A percentile compares a stretch with the other conserved stretches of the same genome.
Conservation (phyloP, 768 basidiomycete genomes). For the Leccinum arenicola region DNA sequence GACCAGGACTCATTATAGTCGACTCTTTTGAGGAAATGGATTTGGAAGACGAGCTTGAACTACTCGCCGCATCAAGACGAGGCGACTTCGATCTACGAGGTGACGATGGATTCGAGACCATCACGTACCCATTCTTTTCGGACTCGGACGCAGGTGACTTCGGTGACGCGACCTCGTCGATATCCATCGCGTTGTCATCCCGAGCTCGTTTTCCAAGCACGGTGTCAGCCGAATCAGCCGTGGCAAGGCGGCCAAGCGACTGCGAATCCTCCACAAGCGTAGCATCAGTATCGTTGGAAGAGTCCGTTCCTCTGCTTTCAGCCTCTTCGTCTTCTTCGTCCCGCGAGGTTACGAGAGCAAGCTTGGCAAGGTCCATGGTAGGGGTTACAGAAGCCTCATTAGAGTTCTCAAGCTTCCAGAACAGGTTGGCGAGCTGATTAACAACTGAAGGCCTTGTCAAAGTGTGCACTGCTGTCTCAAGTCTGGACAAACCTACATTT, state of each 20-base stretch:
- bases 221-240: conserved; percentile 39
- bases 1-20: conserved; percentile 26
- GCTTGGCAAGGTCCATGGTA: conserved; percentile 81
- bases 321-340: conserved; percentile 86
- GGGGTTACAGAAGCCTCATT: conserved; percentile 73
- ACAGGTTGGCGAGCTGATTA: conserved; percentile 73
- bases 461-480: conserved; percentile 1
- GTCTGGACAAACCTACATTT: conserved; percentile 60
- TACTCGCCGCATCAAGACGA: conserved; percentile 28
- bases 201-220: conserved; percentile 72
- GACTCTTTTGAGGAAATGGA: conserved; percentile 29
- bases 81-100: conserved; percentile 36
- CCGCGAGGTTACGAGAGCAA: conserved; percentile 85
- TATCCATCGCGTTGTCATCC: conserved; percentile 49
- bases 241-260: conserved; percentile 23
- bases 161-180: conserved; percentile 43
- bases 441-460: conserved; percentile 54
- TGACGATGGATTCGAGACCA: conserved; percentile 37
- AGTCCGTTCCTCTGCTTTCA: conserved; percentile 70
- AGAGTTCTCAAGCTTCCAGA: conserved; percentile 69
- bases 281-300: conserved; percentile 85
- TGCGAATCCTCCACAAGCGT: conserved; percentile 80
- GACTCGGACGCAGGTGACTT: conserved; percentile 28
- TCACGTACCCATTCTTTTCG: conserved; percentile 45
- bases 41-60: conserved; percentile 28